Evolutionary conservation across 768 basidiomycete species (phyloP), one percentile per base, ranked within the genome.

Genomic region (Mycena vulgaris): DNA sequence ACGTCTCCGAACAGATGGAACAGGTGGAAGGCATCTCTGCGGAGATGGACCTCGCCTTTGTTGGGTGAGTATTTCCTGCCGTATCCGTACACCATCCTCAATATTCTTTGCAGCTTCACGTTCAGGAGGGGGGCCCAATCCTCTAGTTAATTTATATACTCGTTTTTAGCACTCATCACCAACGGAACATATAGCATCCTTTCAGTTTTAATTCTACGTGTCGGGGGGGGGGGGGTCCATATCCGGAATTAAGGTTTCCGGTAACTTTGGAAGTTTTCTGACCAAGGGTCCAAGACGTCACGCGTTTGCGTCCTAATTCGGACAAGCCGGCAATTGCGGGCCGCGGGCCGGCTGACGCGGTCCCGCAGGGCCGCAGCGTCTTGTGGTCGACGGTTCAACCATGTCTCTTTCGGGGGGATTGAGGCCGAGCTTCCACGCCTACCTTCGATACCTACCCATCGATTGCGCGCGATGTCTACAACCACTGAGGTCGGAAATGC

Each of bases 31-130:
- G 88, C 56, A 84, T 91, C 56, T 85, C 89, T 60, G 88, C 89
- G 62, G 90, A 91, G 80, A 90, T 91, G 68, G 89, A 91, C 79
- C 83, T 92, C 65, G 90, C 90, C 45, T 91, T 91, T 83, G 80
- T 91, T 49, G 89, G 89, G 90, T 90, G 73, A 51, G 88, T 80
- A 5, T 25, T 14, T 14, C n/a, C 37, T 23, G n/a, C n/a, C 27
- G 5, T 3, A 35, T 51, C 37, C 10, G 27, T 37, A 35, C 67
- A 35, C 68, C 39, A 58, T 28, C 16, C n/a, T 63, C 75, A 28
- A 66, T 42, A 62, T 5, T 28, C 67, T 57, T 45, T 69, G 30
- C 75, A 95, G 94, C 68, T 95, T 95, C 78, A 95, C 94, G 21
- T 95, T 95, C 90, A 95, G 94, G 79, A 89, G 94, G 28, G 58